Conservation (phyloP, 768 basidiomycete genomes). For the Daedaleopsis sinensis region DNA sequence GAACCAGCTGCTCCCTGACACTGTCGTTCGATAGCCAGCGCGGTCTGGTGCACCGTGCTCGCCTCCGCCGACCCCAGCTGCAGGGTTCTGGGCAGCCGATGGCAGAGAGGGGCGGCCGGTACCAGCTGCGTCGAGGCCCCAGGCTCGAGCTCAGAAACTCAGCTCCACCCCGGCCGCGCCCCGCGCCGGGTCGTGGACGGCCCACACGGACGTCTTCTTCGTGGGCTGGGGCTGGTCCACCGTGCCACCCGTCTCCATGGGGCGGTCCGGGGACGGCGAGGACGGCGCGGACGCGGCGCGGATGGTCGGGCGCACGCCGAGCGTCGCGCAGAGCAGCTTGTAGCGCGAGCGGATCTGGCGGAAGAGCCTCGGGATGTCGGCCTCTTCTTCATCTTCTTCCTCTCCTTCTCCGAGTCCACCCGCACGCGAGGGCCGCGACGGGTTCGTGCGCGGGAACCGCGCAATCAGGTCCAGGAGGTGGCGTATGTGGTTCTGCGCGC, state of each 20-base stretch:
- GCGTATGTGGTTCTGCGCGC: conserved; percentile 62
- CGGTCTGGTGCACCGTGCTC: too few relatives aligned
- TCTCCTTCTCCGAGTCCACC: background rate
- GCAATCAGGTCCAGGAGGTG: conserved; percentile 72
- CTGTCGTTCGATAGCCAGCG: too few relatives aligned
- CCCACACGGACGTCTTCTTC: background rate
- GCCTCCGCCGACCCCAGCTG: too few relatives aligned
- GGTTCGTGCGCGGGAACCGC: conserved; percentile 80
- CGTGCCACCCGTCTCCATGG: background rate
- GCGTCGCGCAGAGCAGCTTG: conserved; percentile 78
- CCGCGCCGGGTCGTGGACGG: too few relatives aligned
- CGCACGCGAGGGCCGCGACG: conserved; percentile 42
- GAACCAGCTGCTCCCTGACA: too few relatives aligned
- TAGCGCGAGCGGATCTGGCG: conserved; percentile 88
- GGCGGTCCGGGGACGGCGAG: conserved; percentile 11
- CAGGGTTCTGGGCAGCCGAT: too few relatives aligned
- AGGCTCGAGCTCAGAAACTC: too few relatives aligned
- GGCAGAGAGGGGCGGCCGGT: too few relatives aligned
- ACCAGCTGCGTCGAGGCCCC: too few relatives aligned
- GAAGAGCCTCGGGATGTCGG: conserved; percentile 79
- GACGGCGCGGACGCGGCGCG: conserved; percentile 27
- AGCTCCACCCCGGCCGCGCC: too few relatives aligned
- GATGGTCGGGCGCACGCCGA: conserved; percentile 64
- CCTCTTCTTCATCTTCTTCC: conserved; percentile 35
- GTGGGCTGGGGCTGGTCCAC: background rate